Evolutionary conservation across 2,329 filamentous ascomycete species (phyloP).

Genomic region (Neospermospora avenae): DNA sequence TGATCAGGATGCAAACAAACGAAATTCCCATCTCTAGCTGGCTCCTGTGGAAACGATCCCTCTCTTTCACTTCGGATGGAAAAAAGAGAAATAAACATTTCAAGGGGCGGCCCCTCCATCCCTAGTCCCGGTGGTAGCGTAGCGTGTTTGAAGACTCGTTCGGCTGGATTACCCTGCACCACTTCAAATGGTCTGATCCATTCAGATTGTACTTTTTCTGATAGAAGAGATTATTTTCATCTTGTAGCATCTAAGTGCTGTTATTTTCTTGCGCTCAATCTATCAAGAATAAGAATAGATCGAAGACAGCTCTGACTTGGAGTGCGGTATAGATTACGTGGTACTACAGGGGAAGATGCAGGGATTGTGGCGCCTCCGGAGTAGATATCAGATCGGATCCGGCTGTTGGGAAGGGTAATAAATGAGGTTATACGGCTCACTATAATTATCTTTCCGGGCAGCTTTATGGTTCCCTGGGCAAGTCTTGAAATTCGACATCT

Average conservation of each 20-base stretch:
- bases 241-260: not conserved
- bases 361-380: not conserved
- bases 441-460: not conserved
- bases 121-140: constrained; percentile 10
- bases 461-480: not conserved
- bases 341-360: not conserved
- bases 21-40: too few species aligned
- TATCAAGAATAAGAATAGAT: not conserved
- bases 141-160: constrained; percentile 23
- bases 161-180: constrained; percentile 10
- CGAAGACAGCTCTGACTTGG: not conserved
- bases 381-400: constrained; percentile 1
- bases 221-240: not conserved
- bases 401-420: not conserved
- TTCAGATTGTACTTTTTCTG: constrained; percentile 14
- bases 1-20: too few species aligned
- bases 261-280: too few species aligned
- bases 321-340: not conserved
- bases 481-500: not conserved
- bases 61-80: not conserved
- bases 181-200: constrained; percentile 17
- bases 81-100: not conserved
- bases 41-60: not conserved
- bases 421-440: not conserved
- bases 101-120: constrained; percentile 4